Percentiles rank a stretch among this genome's conserved stretches.
Conservation (phyloP, 257 asterid species). For the Solanum paucissectum region DNA sequence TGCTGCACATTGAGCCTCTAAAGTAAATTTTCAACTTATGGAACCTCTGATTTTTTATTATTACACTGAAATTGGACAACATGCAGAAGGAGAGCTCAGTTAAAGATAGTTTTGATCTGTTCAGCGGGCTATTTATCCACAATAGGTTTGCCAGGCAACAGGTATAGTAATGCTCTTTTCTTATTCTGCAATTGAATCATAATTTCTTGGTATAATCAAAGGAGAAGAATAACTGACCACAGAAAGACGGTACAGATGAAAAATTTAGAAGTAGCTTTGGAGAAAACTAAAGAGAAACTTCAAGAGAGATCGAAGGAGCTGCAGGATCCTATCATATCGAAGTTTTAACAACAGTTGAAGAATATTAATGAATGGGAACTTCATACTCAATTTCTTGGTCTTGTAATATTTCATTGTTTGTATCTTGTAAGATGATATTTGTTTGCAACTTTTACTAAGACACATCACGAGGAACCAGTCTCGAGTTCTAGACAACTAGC, state of each 20-base stretch:
- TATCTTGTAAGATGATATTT: background rate
- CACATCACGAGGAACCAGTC: background rate
- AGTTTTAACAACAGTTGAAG: background rate
- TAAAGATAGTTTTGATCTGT: conserved; percentile 71
- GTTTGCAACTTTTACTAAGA: background rate
- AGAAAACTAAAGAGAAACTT: conserved; percentile 44
- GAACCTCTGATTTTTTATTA: background rate
- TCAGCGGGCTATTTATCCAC: conserved; percentile 57
- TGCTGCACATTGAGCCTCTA: background rate
- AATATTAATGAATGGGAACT: background rate
- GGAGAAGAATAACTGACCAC: background rate
- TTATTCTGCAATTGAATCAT: background rate
- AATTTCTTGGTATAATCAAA: background rate
- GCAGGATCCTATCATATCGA: conserved; percentile 6
- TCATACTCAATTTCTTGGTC: background rate
- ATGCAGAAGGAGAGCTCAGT: conserved; percentile 71
- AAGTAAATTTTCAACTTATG: background rate
- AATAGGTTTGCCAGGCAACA: conserved; percentile 65
- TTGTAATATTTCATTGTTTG: background rate
- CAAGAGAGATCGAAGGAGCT: conserved; percentile 21
- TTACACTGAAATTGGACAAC: background rate
- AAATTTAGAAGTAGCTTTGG: conserved; percentile 50
- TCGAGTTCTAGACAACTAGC: background rate
- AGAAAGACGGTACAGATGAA: conserved; percentile 30
- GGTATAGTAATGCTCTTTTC: background rate